Evolutionary conservation across 2,329 filamentous ascomycete species (phyloP), one percentile per base, ranked within the genome.

Genomic region (Neofusicoccum kwambonambiense): DNA sequence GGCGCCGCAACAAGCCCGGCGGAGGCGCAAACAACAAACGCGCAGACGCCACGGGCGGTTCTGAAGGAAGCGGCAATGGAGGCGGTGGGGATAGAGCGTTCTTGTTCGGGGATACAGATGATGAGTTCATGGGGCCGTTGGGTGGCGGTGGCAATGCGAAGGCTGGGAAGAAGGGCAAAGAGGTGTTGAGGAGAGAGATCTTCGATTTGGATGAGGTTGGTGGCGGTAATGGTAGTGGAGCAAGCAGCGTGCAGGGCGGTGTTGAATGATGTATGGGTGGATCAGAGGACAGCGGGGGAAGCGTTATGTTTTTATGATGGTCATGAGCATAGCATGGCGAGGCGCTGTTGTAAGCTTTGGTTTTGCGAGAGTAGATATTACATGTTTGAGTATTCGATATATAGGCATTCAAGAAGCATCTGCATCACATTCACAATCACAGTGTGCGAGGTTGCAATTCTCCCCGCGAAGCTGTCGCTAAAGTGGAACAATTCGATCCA

Each of bases 91-190:
- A 58, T 31, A 64, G 44, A 7, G 42, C 76, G 1, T 79, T 78
- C 51, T 64, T 79, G 31, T 79, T 79, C 62, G 77, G 77, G 3
- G 76, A 78, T n/a, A 75, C 77, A 12, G 76, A 78, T 8, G 75
- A 75, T n/a, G 73, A 61, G 54, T 56, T 65, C 12, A 71, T n/a
- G 72, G 71, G 1, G 61, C 61, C 34, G 69, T 54, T 37, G 45
- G 57, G 15, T 68, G 47, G 62, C 67, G 19, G 52, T 5, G 70
- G 52, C 49, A 68, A 13, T 15, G 72, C 52, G 64, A 74, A 68
- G 67, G 67, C 42, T n/a, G 41, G 17, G 56, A 60, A 19, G 11
- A 68, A 65, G 61, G 54, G 51, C 3, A 65, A 49, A 57, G 62
- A 47, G 37, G 74, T 75, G 35, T 68, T 74, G 9, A 72, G 75